A percentile compares a stretch with the other conserved stretches of the same genome.
Evolutionary conservation across 2,329 filamentous ascomycete species (phyloP).

Genomic region (Penicillium olsonii): DNA sequence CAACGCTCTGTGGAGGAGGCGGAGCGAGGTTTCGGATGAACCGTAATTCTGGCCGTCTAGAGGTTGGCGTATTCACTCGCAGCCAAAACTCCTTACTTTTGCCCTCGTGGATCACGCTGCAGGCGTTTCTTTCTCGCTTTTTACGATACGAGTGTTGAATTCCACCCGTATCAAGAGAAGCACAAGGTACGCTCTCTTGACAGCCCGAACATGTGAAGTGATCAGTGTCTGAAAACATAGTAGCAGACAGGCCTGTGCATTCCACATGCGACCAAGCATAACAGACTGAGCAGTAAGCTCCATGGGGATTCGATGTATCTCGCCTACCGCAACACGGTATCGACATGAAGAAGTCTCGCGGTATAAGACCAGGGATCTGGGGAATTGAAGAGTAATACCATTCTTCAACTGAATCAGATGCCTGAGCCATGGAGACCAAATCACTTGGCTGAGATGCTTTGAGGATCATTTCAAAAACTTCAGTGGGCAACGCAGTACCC

Average conservation of each 20-base stretch:
- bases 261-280: not conserved
- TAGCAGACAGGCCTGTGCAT: not conserved
- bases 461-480: not conserved
- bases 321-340: not conserved
- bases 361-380: not conserved
- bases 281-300: not conserved
- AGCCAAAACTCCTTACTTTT: not conserved
- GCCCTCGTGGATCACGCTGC: not conserved
- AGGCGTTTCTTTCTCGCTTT: not conserved
- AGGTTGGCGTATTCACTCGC: slow-evolving; percentile 7
- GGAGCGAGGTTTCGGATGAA: not conserved
- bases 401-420: not conserved
- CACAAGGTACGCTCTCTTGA: not conserved
- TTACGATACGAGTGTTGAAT: not conserved
- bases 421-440: not conserved
- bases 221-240: not conserved
- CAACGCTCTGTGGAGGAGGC: not conserved
- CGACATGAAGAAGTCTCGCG: not conserved
- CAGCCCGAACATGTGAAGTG: not conserved
- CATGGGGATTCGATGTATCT: not conserved
- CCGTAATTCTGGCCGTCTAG: slow-evolving; percentile 1
- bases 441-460: not conserved
- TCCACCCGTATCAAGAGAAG: not conserved
- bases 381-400: slow-evolving; percentile 1
- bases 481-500: not conserved